phyloP scores from a whole-genome alignment of 768 basidiomycete species.

The Galerina marginata region DNA sequence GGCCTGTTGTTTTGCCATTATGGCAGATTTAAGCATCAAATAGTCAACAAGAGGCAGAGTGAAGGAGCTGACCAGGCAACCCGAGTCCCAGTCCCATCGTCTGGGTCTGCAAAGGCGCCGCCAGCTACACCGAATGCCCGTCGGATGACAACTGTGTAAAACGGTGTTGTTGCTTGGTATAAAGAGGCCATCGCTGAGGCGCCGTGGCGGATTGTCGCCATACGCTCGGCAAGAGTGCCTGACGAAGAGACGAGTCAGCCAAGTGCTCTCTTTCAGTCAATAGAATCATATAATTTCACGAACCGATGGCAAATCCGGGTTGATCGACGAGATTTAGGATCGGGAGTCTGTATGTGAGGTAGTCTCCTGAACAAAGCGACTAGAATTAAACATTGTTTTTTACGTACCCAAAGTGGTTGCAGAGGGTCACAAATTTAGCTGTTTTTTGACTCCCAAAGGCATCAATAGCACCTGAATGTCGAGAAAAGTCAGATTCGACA shows the following conservation, averaged over 20 bases:
- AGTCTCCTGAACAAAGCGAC: neutral
- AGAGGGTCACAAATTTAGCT: conserved; percentile 42
- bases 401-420: conserved; percentile 44
- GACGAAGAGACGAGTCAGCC: neutral
- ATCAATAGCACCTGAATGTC: conserved; percentile 40
- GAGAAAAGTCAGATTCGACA: neutral
- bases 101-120: conserved; percentile 41
- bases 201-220: conserved; percentile 46
- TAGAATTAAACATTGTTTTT: neutral
- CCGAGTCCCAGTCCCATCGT: conserved; percentile 37
- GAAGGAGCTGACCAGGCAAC: conserved; percentile 40
- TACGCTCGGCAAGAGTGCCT: conserved; percentile 42
- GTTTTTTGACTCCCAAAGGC: conserved; percentile 45
- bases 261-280: neutral
- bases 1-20: conserved; percentile 31
- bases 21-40: neutral
- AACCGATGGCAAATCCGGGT: conserved; percentile 46
- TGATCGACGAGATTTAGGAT: conserved; percentile 47
- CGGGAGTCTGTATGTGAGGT: conserved; percentile 31
- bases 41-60: neutral
- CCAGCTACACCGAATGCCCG: conserved; percentile 47
- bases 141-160: conserved; percentile 44
- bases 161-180: conserved; percentile 41
- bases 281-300: neutral
- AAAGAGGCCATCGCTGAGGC: conserved; percentile 41